Evolutionary conservation across 108 stramenopile species (phyloP), one percentile per base, ranked within the genome.

Genomic region (Aureococcus anophagefferens): DNA sequence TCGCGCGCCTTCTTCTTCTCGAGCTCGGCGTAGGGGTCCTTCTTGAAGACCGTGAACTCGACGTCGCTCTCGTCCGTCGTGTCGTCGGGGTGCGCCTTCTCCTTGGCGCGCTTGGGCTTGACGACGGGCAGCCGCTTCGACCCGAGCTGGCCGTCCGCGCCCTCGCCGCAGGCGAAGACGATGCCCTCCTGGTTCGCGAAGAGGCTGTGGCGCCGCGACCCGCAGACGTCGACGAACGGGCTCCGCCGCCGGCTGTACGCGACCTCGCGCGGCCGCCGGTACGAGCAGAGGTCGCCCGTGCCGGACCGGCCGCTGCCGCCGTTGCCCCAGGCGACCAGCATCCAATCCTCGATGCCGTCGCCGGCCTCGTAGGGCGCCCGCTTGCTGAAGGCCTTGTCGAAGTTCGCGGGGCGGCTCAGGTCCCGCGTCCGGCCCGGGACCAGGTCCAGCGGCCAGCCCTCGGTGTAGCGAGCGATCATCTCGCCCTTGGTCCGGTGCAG

Each of bases 201-300:
- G 5, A 71, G 35, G 25, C 62, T 37, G 63, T 71, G 70, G 28
- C 46, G 21, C n/a, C 63, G 13, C 34, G 40, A 37, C 4, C 33
- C 63, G 4, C 62, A 31, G 35, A 36, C 30, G 70, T 63, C 70
- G 62, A 71, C 33, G 62, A 64, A 71, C 5, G 40, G 40, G 5
- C 13, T 5, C 13, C 5, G 5, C 13, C 40, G 5, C 9, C 40
- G 40, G 13, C 9, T 44, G 13, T 44, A 44, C 40, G 40, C 40
- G 9, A 44, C 40, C 13, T 44, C 40, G 13, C 13, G 40, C 5
- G 40, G 40, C 40, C 9, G 5, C 40, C 9, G 5, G 40, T 44
- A 44, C 40, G 40, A 11, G 9, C 13, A 5, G 9, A 44, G 40
- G 40, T 44, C 40, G 40, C 40, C 40, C 40, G 40, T 44, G 40